Evolutionary conservation across 75 land plant species (phyloP), one percentile per base, ranked within the genome.

Genomic region (Cunninghamia lanceolata): DNA sequence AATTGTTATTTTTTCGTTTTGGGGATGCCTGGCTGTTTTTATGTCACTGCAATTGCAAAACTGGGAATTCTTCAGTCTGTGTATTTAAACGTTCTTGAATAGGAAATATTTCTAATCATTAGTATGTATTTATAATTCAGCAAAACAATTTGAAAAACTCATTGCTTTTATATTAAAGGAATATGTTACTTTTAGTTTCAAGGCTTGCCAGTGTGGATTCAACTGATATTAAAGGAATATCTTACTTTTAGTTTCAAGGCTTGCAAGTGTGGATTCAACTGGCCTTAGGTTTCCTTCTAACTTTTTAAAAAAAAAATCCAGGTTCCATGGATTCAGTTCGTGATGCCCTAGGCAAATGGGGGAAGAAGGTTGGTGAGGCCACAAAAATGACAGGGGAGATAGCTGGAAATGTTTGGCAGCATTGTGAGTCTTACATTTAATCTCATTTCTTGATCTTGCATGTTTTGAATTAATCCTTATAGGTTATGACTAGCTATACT

Each of bases 361-460:
- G 94, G 28, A 92, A 88, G 88, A 93, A 88, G 76, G 91, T 93
- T 9, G 91, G 90, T 7, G 94, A 93, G 63, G 89, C 93, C 2
- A 80, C 96, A 10, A 93, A 89, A 88, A 93, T 85, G 54, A 94
- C 96, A 13, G 97, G 95, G 83, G 93, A 88, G 82, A 83, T 94
- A 17, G 93, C 97, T 78, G 93, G 94, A 45, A 96, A 96, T 87
- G 93, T 94, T 11, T 96, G 98, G 98, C 94, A 93, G 84, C 98
- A 96, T 84, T 88, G 98, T 96, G 79, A 96, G 93, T 91, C 34
- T 80, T 13, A 73, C 13, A 73, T 34, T 73, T 34, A 73, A 73
- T 73, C 75, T 2, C 36, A 73, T 73, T 32, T 73, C 14, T 32
- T 73, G 15, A 73, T 71, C 36, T 73, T 73, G 36, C 38, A 73